Evolutionary conservation across 257 asterid species (phyloP).

Genomic region (Eustoma russellianum): DNA sequence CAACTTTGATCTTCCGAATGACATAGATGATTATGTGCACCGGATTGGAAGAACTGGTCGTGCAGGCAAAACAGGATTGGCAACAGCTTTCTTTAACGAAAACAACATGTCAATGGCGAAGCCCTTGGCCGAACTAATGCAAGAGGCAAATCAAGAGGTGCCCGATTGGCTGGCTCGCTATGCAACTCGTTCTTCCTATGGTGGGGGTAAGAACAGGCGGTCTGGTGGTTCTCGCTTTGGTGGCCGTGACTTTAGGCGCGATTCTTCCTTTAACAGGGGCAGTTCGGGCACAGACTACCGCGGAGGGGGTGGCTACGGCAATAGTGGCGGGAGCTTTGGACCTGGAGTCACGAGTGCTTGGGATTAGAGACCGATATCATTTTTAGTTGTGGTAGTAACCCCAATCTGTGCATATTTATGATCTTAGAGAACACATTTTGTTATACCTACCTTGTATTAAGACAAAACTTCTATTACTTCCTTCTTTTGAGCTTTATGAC

Average conservation of each 20-base stretch:
- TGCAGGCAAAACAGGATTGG: constrained; percentile 80
- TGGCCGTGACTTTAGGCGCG: constrained; percentile 71
- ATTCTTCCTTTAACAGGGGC: constrained; percentile 35
- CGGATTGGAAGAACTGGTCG: constrained; percentile 89
- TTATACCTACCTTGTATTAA: too few species aligned
- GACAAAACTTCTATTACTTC: too few species aligned
- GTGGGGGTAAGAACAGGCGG: constrained; percentile 48
- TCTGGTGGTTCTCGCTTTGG: constrained; percentile 74
- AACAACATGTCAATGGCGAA: constrained; percentile 55
- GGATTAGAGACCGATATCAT: constrained; percentile 11
- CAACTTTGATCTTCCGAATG: constrained; percentile 84
- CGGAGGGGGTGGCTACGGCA: constrained; percentile 18
- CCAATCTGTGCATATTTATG: too few species aligned
- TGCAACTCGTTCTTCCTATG: constrained; percentile 58
- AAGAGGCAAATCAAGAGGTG: constrained; percentile 80
- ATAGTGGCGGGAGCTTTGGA: too few species aligned
- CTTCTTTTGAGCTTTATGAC: too few species aligned
- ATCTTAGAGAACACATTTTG: too few species aligned
- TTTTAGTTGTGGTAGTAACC: background rate
- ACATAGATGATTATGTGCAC: constrained; percentile 80
- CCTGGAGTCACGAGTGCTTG: constrained; percentile 21
- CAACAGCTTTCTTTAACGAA: constrained; percentile 83
- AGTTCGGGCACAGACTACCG: constrained; percentile 35
- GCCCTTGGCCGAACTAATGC: constrained; percentile 63
- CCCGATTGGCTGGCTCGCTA: constrained; percentile 75